Conservation (phyloP, 768 basidiomycete genomes). For the Tulasnella calospora region DNA sequence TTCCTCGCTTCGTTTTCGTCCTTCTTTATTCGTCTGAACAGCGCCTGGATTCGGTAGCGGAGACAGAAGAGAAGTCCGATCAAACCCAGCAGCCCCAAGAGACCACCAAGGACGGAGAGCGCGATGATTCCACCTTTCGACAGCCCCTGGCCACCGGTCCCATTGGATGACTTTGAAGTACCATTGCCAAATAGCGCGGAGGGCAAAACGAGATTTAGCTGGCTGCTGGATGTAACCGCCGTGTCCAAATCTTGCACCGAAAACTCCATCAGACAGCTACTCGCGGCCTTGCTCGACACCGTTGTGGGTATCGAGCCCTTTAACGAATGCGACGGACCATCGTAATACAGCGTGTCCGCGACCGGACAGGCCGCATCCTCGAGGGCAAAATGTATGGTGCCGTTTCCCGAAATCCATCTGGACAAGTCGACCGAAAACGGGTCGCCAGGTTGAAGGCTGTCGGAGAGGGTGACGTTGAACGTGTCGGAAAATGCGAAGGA, state of each 20-base stretch:
- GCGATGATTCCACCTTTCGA: background rate
- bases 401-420: constrained; percentile 2
- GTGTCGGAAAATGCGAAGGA: background rate
- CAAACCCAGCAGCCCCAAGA: background rate
- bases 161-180: background rate
- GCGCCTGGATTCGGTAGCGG: background rate
- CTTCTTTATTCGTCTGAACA: background rate
- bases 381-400: background rate
- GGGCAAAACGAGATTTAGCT: background rate
- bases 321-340: background rate
- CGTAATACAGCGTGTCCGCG: background rate
- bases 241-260: background rate
- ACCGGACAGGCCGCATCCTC: background rate
- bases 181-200: background rate
- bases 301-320: constrained; percentile 7
- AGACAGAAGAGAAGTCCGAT: background rate
- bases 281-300: background rate
- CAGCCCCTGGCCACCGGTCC: background rate
- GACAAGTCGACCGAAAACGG: constrained; percentile 2
- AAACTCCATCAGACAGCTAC: background rate
- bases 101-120: background rate
- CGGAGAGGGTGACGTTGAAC: background rate
- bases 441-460: background rate
- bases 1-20: background rate
- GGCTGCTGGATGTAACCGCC: background rate